Conservation (phyloP, 2,329 filamentous ascomycete species). For the Aspergillus niger region DNA sequence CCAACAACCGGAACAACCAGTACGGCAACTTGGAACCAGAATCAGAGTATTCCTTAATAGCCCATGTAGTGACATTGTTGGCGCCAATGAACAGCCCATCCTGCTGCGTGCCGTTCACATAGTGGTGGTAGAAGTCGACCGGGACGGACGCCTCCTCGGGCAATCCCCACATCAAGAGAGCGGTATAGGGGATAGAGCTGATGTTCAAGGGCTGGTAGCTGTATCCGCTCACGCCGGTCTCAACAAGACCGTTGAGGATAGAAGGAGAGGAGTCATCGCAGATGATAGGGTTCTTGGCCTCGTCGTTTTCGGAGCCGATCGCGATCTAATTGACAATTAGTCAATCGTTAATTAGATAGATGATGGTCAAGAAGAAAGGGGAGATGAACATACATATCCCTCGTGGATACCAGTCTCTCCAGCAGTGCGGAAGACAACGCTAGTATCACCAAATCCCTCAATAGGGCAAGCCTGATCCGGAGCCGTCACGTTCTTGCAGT, state of each 20-base stretch:
- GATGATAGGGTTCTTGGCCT: background rate
- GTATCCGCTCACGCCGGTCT: background rate
- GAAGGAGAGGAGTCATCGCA: constrained; percentile 1
- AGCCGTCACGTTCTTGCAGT: background rate
- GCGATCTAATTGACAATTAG: background rate
- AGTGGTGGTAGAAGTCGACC: constrained; percentile 7
- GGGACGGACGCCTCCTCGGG: background rate
- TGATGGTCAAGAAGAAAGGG: background rate
- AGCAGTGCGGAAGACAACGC: background rate
- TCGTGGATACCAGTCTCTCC: background rate
- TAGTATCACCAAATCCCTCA: constrained; percentile 5
- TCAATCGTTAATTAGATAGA: background rate
- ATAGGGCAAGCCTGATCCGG: constrained; percentile 1
- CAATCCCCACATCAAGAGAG: background rate
- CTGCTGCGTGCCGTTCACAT: constrained; percentile 3
- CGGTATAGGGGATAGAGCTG: background rate
- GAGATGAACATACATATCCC: background rate
- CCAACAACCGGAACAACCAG: background rate
- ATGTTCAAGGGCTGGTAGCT: background rate
- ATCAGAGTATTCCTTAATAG: background rate
- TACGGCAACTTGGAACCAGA: background rate
- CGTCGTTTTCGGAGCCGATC: background rate
- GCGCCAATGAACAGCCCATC: constrained; percentile 2
- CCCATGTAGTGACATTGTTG: constrained; percentile 7
- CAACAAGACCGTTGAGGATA: background rate